Conservation (phyloP, 768 basidiomycete genomes). For the Tulasnella sp. region DNA sequence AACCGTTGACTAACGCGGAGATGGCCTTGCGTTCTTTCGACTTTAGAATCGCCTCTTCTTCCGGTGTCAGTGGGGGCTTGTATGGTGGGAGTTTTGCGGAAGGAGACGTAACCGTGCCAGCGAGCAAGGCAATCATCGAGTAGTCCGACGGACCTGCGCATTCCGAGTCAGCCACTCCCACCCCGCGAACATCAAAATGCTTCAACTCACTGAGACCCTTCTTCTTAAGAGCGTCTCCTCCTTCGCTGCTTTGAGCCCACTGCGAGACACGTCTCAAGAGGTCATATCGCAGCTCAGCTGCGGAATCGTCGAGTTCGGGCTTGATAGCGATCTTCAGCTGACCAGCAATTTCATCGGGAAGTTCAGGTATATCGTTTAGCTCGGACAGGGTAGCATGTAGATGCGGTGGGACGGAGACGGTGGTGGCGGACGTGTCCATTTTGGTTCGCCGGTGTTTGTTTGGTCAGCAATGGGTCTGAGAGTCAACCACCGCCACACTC, state of each 20-base stretch:
- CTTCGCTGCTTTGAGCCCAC: slow-evolving; percentile 57
- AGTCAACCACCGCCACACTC: neutral
- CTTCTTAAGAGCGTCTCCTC: slow-evolving; percentile 35
- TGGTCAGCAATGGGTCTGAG: neutral
- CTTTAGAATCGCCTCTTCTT: slow-evolving; percentile 38
- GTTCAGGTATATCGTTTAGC: neutral
- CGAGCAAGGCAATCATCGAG: slow-evolving; percentile 65
- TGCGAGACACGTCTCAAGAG: slow-evolving; percentile 51
- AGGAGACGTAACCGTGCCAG: slow-evolving; percentile 71
- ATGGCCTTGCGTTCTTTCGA: slow-evolving; percentile 56
- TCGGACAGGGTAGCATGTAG: slow-evolving; percentile 4
- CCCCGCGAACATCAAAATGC: neutral
- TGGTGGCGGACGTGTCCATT: neutral
- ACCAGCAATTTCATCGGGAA: neutral
- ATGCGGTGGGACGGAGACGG: slow-evolving; percentile 16
- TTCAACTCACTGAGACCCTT: slow-evolving; percentile 34
- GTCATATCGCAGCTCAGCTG: slow-evolving; percentile 49
- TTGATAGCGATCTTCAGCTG: slow-evolving; percentile 3
- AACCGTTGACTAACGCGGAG: slow-evolving; percentile 59
- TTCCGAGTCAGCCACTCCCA: neutral
- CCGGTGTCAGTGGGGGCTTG: slow-evolving; percentile 39
- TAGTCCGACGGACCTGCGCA: slow-evolving; percentile 43
- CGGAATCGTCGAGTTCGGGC: slow-evolving; percentile 3
- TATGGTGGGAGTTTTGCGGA: slow-evolving; percentile 58
- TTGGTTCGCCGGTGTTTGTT: neutral